Evolutionary conservation across 345 rosid species (phyloP).

Genomic region (Lepidium aucheri): DNA sequence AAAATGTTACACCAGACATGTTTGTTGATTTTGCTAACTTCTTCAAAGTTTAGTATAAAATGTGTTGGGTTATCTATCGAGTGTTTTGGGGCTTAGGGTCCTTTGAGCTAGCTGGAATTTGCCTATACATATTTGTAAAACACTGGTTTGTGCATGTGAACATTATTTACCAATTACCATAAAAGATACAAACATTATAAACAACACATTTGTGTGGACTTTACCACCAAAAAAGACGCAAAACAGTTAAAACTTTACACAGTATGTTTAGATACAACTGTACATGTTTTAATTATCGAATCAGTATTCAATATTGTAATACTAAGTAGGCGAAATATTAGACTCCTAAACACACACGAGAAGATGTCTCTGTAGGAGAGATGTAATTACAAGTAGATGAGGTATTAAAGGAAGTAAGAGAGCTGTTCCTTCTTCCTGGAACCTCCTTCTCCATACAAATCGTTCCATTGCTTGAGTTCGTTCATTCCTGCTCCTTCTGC

Average conservation of each 20-base stretch:
- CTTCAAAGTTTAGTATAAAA: too few relatives aligned
- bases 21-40: neutral
- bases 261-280: neutral
- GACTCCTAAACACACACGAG: neutral
- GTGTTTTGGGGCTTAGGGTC: too few relatives aligned
- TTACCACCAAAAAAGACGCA: neutral
- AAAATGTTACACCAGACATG: neutral
- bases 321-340: slow-evolving; percentile 6
- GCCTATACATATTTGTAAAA: too few relatives aligned
- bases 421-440: slow-evolving; percentile 87
- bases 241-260: neutral
- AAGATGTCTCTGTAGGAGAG: neutral
- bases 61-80: too few relatives aligned
- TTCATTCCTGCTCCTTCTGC: slow-evolving; percentile 69
- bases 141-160: too few relatives aligned
- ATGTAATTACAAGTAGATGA: neutral
- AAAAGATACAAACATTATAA: too few relatives aligned
- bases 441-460: slow-evolving; percentile 87
- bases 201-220: too few relatives aligned
- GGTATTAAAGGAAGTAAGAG: slow-evolving; percentile 67
- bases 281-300: slow-evolving; percentile 10
- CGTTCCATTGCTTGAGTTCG: slow-evolving; percentile 93
- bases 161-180: too few relatives aligned
- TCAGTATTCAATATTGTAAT: neutral
- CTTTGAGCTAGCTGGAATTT: too few relatives aligned